These are phyloP conservation scores for Eucalyptus albens DNA, from an alignment of 345 rosid genomes.

Conservation along the genomic window DNA sequence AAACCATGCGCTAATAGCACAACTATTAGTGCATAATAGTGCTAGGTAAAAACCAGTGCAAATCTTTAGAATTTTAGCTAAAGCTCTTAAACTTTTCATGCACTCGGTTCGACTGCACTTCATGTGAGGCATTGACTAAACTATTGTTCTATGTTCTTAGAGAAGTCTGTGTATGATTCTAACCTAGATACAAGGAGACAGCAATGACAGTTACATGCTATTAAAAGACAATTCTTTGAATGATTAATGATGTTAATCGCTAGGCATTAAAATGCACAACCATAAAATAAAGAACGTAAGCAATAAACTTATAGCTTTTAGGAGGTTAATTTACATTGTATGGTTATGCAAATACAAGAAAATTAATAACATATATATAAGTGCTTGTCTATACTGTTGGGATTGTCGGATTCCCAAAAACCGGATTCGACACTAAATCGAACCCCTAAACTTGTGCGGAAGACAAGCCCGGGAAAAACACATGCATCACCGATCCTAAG, in stretches of 20 bases:
- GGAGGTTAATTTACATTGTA: neutral
- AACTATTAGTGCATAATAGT: neutral
- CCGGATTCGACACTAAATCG: too few species aligned
- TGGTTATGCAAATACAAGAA: neutral
- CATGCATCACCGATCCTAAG: too few species aligned
- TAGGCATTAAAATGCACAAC: neutral
- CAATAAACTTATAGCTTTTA: neutral
- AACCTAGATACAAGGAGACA: neutral
- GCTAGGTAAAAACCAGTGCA: neutral
- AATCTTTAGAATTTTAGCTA: neutral
- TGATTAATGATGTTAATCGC: neutral
- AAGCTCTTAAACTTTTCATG: neutral
- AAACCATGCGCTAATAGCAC: neutral
- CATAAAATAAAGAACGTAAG: neutral
- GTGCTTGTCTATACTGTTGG: too few species aligned
- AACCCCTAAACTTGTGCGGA: too few species aligned
- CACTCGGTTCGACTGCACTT: neutral
- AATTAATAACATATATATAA: too few species aligned
- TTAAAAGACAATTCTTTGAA: neutral
- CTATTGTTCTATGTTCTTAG: neutral
- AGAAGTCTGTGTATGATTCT: neutral
- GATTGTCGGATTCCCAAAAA: too few species aligned
- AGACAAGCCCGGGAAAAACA: too few species aligned
- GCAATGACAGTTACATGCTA: neutral
- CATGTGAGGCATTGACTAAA: neutral